Base-by-base conservation (phyloP, 169 alveolate species). In the Eimeria falciformis region DNA sequence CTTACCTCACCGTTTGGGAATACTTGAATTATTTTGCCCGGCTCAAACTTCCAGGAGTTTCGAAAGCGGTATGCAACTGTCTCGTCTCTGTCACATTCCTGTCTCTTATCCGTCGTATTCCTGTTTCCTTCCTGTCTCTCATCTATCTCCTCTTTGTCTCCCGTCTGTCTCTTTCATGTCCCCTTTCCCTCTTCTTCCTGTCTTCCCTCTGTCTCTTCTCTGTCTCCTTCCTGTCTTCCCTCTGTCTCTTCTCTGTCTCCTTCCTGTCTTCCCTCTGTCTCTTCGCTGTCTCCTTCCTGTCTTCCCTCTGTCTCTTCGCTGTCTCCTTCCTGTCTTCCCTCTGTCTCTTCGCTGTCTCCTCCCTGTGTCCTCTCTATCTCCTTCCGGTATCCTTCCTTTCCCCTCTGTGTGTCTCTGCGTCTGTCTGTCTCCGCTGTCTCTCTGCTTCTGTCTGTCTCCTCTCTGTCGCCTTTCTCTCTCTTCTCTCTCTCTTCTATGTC, bases 41-140 rank as follows among this genome's bases (percentile, higher is more conserved):
- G 3, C 75, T 86, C 56, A 69, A 73, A 73, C 69, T 86, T 62
- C 37, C 29, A 95, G 98, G 69, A n/a, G 75, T 25, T 23, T 53
- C 71, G 27, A 91, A 55, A 62, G 77, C 9, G 79, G 95, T 83
- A 23, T 40, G 73, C 71, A 69, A 21, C n/a, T 69, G 29, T 69
- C 21, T 69, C n/a, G 17, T 37, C 29, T 14, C 81, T 25, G 81
- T 11, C 7, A 1, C 50, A 43, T 27, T 5, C 47, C 14, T 50
- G 62, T 50, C n/a, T 50, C n/a, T 14, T 50, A 50, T 50, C 14
- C 14, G 62, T 11, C 14, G n/a, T 50, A 7, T 14, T 68, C 50
- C 14, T 75, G 21, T 33, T 7, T 37, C 14, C 37, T 75, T 45
- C 37, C 66, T 45, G 14, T 47, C 29, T 29, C 82, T 33, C 23